phyloP scores from a whole-genome alignment of 345 rosid genomes.

The Corchorus capsularis region DNA sequence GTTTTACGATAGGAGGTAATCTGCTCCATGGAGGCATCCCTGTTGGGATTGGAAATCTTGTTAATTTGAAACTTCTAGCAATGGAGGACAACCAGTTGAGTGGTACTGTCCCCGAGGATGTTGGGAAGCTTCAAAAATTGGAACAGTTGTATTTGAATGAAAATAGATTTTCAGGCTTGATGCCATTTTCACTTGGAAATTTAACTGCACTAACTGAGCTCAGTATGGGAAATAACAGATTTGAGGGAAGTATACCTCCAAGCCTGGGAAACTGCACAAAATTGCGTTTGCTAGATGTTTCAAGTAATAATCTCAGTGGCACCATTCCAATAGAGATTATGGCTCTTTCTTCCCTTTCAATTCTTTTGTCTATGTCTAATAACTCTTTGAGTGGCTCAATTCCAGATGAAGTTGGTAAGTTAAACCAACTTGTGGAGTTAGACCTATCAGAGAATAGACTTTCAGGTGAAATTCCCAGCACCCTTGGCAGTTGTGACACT shows the following conservation, averaged over 20 bases:
- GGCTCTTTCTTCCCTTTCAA: slow-evolving; percentile 35
- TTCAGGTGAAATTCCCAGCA: slow-evolving; percentile 26
- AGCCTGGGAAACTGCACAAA: slow-evolving; percentile 31
- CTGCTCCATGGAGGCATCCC: slow-evolving; percentile 26
- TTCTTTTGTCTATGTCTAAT: slow-evolving; percentile 29
- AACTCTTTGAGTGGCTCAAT: slow-evolving; percentile 34
- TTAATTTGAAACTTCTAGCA: background rate
- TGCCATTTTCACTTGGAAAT: slow-evolving; percentile 31
- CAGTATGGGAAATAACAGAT: slow-evolving; percentile 20
- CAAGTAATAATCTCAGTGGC: slow-evolving; percentile 37
- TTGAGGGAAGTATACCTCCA: slow-evolving; percentile 37
- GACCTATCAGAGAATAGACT: slow-evolving; percentile 9
- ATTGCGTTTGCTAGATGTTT: slow-evolving; percentile 27
- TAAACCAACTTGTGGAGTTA: slow-evolving; percentile 1
- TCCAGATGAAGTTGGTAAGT: slow-evolving; percentile 21
- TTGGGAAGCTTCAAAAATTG: slow-evolving; percentile 24
- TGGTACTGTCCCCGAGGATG: slow-evolving; percentile 23
- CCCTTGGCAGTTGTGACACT: background rate
- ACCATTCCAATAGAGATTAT: slow-evolving; percentile 35
- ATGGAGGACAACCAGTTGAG: slow-evolving; percentile 14
- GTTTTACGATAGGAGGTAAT: slow-evolving; percentile 1
- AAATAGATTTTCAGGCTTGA: background rate
- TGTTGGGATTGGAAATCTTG: slow-evolving; percentile 21
- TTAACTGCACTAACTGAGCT: slow-evolving; percentile 18
- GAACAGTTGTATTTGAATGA: background rate